phyloP scores from a whole-genome alignment of 139 green algal species.

The Volvox reticuliferus region DNA sequence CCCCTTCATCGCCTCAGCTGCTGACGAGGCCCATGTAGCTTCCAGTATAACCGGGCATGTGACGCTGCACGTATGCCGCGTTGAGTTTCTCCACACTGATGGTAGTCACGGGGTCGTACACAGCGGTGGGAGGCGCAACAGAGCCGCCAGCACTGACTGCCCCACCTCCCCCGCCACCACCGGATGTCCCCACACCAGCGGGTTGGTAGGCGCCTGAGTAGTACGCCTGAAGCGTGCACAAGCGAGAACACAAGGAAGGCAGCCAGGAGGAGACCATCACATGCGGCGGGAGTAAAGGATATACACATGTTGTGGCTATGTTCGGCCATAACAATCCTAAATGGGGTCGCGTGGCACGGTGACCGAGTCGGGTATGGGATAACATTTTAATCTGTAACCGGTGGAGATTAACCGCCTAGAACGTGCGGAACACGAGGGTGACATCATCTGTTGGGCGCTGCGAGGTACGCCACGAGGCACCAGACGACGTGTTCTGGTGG shows the following conservation, averaged over 20 bases:
- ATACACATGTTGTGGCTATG: neutral
- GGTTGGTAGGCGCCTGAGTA: conserved; percentile 49
- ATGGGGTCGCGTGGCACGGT: neutral
- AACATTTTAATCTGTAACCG: neutral
- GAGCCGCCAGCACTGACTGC: conserved; percentile 32
- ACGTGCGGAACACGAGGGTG: neutral
- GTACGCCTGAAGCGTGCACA: neutral
- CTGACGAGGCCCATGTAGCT: conserved; percentile 49
- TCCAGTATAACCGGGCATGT: conserved; percentile 61
- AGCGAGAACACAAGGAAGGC: too few species aligned
- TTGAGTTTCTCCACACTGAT: conserved; percentile 75
- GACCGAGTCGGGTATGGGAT: neutral
- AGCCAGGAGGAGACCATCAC: too few species aligned
- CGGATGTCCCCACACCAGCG: neutral
- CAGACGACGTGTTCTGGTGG: too few species aligned
- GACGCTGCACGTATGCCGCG: conserved; percentile 66
- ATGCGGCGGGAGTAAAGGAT: neutral
- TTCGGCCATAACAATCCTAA: neutral
- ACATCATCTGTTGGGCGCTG: too few species aligned
- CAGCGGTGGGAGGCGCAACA: neutral
- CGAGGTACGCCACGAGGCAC: too few species aligned
- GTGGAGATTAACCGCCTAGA: too few species aligned
- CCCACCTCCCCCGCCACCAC: neutral
- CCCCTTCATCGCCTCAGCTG: neutral
- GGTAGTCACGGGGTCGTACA: conserved; percentile 64